These are phyloP conservation scores for Aspergillus proliferans DNA, from an alignment of 2,329 filamentous ascomycete species.

Conservation along the genomic window DNA sequence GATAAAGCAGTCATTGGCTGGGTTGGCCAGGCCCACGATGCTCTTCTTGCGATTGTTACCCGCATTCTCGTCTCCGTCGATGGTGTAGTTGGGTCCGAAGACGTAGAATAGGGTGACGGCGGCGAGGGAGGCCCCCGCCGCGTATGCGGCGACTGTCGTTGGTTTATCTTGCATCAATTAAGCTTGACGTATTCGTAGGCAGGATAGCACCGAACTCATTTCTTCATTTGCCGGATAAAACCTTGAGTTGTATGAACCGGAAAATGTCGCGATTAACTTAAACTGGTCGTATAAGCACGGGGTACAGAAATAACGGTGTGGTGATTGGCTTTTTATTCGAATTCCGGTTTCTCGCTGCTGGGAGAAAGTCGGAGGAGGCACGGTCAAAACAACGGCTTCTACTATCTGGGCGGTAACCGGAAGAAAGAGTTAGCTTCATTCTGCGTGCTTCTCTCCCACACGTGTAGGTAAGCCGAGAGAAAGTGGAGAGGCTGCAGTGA, in stretches of 20 bases:
- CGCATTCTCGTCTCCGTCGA: constrained; percentile 68
- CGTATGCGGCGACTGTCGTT: constrained; percentile 81
- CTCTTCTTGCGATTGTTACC: constrained; percentile 66
- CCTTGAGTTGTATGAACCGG: too few species aligned
- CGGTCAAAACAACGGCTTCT: background rate
- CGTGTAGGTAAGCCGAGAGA: too few species aligned
- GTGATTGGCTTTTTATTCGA: background rate
- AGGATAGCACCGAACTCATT: background rate
- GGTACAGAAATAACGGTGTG: background rate
- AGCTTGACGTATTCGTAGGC: background rate
- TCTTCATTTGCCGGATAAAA: background rate
- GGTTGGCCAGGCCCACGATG: constrained; percentile 81
- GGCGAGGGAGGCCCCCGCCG: constrained; percentile 88
- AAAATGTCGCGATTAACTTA: too few species aligned
- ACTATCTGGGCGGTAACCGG: too few species aligned
- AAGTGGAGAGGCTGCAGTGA: too few species aligned
- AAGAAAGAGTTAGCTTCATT: too few species aligned
- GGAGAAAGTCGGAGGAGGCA: background rate
- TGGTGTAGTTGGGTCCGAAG: constrained; percentile 93
- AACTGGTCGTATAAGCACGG: too few species aligned
- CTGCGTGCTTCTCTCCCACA: too few species aligned
- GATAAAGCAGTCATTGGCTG: constrained; percentile 94
- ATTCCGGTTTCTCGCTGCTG: background rate
- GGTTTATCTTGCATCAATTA: constrained; percentile 70
- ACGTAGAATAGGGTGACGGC: constrained; percentile 95